Conservation (phyloP, 1,139 yeast species). For the Geotrichum phurueaensis region DNA sequence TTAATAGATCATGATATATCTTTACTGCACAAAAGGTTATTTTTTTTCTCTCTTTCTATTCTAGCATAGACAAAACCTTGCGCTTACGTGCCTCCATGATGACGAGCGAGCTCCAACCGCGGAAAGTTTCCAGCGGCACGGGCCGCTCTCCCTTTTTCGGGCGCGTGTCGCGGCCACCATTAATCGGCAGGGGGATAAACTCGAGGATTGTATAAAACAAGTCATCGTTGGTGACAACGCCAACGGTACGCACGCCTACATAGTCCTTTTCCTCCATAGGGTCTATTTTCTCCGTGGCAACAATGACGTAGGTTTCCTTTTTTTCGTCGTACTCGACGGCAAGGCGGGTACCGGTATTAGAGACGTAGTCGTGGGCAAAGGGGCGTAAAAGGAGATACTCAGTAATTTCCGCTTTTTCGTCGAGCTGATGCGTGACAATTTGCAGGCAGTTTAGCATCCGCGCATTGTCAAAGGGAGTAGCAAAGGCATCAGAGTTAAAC, state of each 20-base stretch:
- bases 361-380: slow-evolving; percentile 2
- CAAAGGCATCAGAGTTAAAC: slow-evolving; percentile 5
- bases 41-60: too few species aligned
- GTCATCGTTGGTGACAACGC: slow-evolving; percentile 6
- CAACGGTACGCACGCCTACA: slow-evolving; percentile 6
- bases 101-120: slow-evolving; percentile 15
- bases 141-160: slow-evolving; percentile 3
- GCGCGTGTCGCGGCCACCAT: slow-evolving; percentile 9
- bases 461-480: slow-evolving; percentile 3
- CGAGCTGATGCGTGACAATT: slow-evolving; percentile 9
- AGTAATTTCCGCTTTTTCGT: neutral
- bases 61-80: neutral
- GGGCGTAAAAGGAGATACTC: slow-evolving; percentile 11
- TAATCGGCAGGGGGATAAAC: slow-evolving; percentile 19
- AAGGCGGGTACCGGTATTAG: slow-evolving; percentile 1
- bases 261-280: slow-evolving; percentile 2
- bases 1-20: neutral
- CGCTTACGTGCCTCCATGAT: slow-evolving; percentile 14
- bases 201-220: neutral
- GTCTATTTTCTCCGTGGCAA: neutral
- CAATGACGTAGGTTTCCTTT: neutral
- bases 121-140: slow-evolving; percentile 11
- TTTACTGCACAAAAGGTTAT: too few species aligned
- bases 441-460: slow-evolving; percentile 7
- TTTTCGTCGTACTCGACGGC: slow-evolving; percentile 3